These are phyloP conservation scores for Xylaria flabelliformis DNA, from an alignment of 495 filamentous ascomycete genomes.

Conservation along the genomic window DNA sequence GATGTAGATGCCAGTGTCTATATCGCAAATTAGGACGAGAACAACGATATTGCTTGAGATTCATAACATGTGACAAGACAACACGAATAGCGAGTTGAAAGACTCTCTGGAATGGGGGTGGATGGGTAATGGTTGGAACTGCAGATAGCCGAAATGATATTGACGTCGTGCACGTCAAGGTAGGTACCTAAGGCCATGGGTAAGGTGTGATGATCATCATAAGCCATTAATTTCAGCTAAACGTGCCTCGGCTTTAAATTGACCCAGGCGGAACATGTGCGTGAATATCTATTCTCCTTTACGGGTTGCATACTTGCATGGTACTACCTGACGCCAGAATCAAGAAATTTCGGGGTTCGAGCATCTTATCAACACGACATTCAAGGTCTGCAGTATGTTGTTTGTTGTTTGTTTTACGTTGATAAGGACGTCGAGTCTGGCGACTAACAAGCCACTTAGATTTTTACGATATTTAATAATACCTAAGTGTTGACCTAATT, in stretches of 20 bases:
- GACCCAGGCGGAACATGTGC: not conserved
- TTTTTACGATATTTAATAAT: not conserved
- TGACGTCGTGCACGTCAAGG: not conserved
- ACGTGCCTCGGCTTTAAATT: not conserved
- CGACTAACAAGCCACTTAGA: not conserved
- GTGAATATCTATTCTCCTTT: not conserved
- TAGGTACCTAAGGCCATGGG: not conserved
- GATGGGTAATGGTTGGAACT: not conserved
- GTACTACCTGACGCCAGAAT: not conserved
- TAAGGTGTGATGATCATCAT: conserved; percentile 4
- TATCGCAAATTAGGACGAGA: not conserved
- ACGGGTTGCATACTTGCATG: not conserved
- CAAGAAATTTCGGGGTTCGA: not conserved
- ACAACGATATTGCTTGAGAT: not conserved
- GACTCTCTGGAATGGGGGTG: not conserved
- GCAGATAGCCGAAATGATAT: not conserved
- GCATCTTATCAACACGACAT: not conserved
- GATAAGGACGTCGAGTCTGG: not conserved
- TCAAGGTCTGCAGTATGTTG: not conserved
- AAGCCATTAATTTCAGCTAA: conserved; percentile 2
- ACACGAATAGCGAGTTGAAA: too few species aligned
- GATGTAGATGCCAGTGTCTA: not conserved
- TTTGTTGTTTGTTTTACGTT: not conserved
- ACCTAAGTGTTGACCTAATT: not conserved
- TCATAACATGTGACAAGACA: too few species aligned